A percentile compares a stretch with the other conserved stretches of the same genome.
Conservation (phyloP, 495 filamentous ascomycete genomes). For the Podospora sp. region DNA sequence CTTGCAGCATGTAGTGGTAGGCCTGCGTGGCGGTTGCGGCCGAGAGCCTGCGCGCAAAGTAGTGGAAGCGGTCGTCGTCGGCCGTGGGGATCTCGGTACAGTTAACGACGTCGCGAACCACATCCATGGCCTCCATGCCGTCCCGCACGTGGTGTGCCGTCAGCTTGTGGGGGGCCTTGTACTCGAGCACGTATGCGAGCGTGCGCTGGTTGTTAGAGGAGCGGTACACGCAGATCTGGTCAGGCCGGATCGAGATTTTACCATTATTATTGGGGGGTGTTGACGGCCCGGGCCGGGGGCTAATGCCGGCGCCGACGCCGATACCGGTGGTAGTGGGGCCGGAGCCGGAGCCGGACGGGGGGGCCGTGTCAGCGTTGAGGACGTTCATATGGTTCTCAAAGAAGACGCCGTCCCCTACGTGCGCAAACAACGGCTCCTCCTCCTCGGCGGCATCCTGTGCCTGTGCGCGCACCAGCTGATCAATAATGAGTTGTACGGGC, state of each 20-base stretch:
- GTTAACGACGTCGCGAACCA: slow-evolving; percentile 9
- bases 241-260: slow-evolving; percentile 19
- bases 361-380: slow-evolving; percentile 41
- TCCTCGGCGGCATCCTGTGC: not conserved
- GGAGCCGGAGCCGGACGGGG: not conserved
- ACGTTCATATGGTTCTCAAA: slow-evolving; percentile 17
- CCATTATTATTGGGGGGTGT: too few relatives aligned
- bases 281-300: too few relatives aligned
- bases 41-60: slow-evolving; percentile 8
- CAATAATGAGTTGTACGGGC: slow-evolving; percentile 17
- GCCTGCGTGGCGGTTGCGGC: slow-evolving; percentile 16
- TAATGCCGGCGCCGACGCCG: too few relatives aligned
- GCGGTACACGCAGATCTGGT: slow-evolving; percentile 40
- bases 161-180: slow-evolving; percentile 13
- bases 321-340: slow-evolving; percentile 1
- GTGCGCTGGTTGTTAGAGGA: slow-evolving; percentile 5
- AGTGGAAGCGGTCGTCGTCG: not conserved
- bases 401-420: slow-evolving; percentile 13
- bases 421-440: slow-evolving; percentile 5
- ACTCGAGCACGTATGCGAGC: slow-evolving; percentile 28
- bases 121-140: slow-evolving; percentile 1
- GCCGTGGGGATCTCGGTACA: not conserved
- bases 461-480: too few relatives aligned
- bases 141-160: slow-evolving; percentile 13
- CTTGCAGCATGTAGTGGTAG: slow-evolving; percentile 17